phyloP scores from a whole-genome alignment of 2,329 filamentous ascomycete genomes.

The Microsporum ferrugineum region DNA sequence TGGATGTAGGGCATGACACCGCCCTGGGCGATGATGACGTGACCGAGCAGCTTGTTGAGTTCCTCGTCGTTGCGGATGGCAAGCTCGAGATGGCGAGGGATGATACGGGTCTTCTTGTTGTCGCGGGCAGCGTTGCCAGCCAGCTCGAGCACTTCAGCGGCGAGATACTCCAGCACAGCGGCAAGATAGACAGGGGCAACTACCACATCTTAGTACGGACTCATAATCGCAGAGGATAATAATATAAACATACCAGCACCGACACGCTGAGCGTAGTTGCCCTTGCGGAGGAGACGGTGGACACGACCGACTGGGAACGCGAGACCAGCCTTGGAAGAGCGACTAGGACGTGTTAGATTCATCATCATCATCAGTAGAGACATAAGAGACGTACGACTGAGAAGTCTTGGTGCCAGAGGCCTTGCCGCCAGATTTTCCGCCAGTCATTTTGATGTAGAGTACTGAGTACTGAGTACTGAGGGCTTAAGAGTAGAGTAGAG shows the following conservation, averaged over 20 bases:
- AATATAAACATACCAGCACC: constrained; percentile 62
- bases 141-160: constrained; percentile 13
- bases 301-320: constrained; percentile 99
- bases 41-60: constrained; percentile 94
- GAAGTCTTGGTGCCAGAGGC: constrained; percentile 97
- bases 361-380: constrained; percentile 13
- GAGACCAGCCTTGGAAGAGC: constrained; percentile 98
- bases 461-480: constrained; percentile 19
- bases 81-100: constrained; percentile 95
- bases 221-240: neutral
- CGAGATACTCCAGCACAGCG: constrained; percentile 12
- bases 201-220: constrained; percentile 17
- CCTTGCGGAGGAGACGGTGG: constrained; percentile 96
- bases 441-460: constrained; percentile 81
- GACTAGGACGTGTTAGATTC: constrained; percentile 48
- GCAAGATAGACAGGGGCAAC: constrained; percentile 81
- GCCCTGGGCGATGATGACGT: constrained; percentile 94
- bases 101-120: constrained; percentile 99
- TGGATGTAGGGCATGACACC: constrained; percentile 96
- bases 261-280: constrained; percentile 99
- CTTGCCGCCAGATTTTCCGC: constrained; percentile 99
- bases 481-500: constrained; percentile 14
- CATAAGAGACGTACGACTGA: constrained; percentile 69
- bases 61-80: constrained; percentile 99
- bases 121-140: constrained; percentile 83